Evolutionary conservation across 768 basidiomycete species (phyloP).

Genomic region (Kondoa subrosea): DNA sequence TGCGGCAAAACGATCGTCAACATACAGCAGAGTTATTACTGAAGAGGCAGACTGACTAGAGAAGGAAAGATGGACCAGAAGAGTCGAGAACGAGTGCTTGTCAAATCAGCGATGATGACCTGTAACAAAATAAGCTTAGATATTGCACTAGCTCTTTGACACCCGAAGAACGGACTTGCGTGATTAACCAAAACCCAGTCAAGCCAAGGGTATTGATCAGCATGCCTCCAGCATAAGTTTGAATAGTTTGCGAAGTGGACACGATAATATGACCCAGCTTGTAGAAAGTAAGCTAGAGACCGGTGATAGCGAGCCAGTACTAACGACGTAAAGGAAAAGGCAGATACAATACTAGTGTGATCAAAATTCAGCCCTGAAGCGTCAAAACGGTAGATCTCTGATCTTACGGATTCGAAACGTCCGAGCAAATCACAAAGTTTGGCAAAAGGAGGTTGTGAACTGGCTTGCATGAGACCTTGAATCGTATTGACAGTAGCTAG

Average conservation of each 20-base stretch:
- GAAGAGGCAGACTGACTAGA: too few relatives aligned
- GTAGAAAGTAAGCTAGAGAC: neutral
- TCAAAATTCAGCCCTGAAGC: too few relatives aligned
- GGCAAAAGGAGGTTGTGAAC: constrained; percentile 22
- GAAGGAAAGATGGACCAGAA: constrained; percentile 31
- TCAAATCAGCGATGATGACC: constrained; percentile 30
- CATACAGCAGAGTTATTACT: too few relatives aligned
- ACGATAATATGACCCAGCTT: constrained; percentile 28
- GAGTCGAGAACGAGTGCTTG: constrained; percentile 26
- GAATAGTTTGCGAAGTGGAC: constrained; percentile 25
- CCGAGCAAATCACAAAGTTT: constrained; percentile 32
- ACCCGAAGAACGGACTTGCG: neutral
- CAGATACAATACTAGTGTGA: constrained; percentile 27
- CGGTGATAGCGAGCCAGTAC: neutral
- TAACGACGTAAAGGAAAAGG: constrained; percentile 26
- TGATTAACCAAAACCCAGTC: neutral
- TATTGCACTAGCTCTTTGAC: constrained; percentile 21
- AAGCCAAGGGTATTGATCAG: constrained; percentile 1
- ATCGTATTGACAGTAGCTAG: constrained; percentile 29
- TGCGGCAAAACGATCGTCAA: too few relatives aligned
- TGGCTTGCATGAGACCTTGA: constrained; percentile 28
- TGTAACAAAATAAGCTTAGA: neutral
- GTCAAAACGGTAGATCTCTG: too few relatives aligned
- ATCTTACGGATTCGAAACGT: constrained; percentile 27
- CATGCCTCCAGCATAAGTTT: constrained; percentile 25